A percentile compares a stretch with the other conserved stretches of the same genome.
Conservation (phyloP, 1,284 basidiomycete species). For the Microbotryomycetes sp. region DNA sequence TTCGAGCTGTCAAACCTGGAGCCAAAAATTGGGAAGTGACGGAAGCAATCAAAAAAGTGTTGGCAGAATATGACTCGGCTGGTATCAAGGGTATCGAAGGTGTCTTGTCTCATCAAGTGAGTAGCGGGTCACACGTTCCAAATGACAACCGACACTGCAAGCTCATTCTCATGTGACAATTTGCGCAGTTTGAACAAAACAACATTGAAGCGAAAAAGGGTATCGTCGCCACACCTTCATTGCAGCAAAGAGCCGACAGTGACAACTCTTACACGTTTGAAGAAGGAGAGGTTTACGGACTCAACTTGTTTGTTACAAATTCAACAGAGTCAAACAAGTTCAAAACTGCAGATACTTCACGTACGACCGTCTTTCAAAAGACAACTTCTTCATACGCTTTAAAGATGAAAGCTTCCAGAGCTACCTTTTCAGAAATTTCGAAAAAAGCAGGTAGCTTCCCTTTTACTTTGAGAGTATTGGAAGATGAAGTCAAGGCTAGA, state of each 20-base stretch:
- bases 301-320: slow-evolving; percentile 87
- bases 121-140: not conserved
- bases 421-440: slow-evolving; percentile 91
- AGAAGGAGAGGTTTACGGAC: slow-evolving; percentile 92
- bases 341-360: slow-evolving; percentile 46
- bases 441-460: slow-evolving; percentile 98
- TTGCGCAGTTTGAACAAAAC: slow-evolving; percentile 76
- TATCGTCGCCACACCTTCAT: slow-evolving; percentile 80
- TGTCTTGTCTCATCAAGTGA: slow-evolving; percentile 39
- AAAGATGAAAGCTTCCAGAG: slow-evolving; percentile 94
- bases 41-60: slow-evolving; percentile 69
- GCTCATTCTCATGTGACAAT: no score
- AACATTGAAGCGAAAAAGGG: slow-evolving; percentile 97
- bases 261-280: slow-evolving; percentile 71
- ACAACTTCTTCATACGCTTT: slow-evolving; percentile 77
- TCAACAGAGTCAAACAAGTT: slow-evolving; percentile 54
- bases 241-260: slow-evolving; percentile 74
- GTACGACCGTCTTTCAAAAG: slow-evolving; percentile 89
- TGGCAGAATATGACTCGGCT: slow-evolving; percentile 49
- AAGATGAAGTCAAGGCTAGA: slow-evolving; percentile 90
- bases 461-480: slow-evolving; percentile 87
- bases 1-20: slow-evolving; percentile 44
- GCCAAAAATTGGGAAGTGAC: slow-evolving; percentile 94
- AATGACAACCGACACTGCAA: not conserved
- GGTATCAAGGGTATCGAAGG: slow-evolving; percentile 86